These are phyloP conservation scores for Kwoniella botswanensis DNA, from an alignment of 768 basidiomycete genomes.

Conservation along the genomic window DNA sequence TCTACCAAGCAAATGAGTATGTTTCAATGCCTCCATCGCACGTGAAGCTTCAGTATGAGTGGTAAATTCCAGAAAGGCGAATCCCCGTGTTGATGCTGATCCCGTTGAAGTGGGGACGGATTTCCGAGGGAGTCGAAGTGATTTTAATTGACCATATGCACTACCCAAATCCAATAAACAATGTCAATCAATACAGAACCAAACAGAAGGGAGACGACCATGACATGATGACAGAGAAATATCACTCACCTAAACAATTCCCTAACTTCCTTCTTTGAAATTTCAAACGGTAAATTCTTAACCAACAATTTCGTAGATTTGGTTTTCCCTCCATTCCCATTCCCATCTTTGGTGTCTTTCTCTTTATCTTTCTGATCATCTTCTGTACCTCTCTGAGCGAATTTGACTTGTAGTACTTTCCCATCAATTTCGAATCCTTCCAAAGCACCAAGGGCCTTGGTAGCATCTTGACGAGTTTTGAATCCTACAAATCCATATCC, in stretches of 20 bases:
- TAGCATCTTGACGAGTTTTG: constrained; percentile 72
- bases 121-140: constrained; percentile 88
- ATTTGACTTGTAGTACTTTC: constrained; percentile 79
- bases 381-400: constrained; percentile 78
- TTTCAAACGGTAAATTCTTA: constrained; percentile 98
- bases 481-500: constrained; percentile 97
- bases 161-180: no score
- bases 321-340: constrained; percentile 62
- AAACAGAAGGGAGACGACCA: no score
- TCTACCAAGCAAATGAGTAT: constrained; percentile 93
- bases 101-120: constrained; percentile 70
- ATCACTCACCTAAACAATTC: constrained; percentile 82
- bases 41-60: constrained; percentile 87
- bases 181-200: no score
- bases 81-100: constrained; percentile 67
- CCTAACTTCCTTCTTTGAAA: constrained; percentile 86
- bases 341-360: constrained; percentile 56
- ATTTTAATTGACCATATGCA: constrained; percentile 89
- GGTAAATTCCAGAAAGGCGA: constrained; percentile 94
- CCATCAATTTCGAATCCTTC: constrained; percentile 85
- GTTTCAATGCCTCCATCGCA: constrained; percentile 80
- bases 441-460: constrained; percentile 74
- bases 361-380: constrained; percentile 61
- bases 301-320: constrained; percentile 92
- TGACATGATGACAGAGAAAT: neutral